Evolutionary conservation across 2,329 filamentous ascomycete species (phyloP), one percentile per base, ranked within the genome.

Genomic region (Epichloe elymi): DNA sequence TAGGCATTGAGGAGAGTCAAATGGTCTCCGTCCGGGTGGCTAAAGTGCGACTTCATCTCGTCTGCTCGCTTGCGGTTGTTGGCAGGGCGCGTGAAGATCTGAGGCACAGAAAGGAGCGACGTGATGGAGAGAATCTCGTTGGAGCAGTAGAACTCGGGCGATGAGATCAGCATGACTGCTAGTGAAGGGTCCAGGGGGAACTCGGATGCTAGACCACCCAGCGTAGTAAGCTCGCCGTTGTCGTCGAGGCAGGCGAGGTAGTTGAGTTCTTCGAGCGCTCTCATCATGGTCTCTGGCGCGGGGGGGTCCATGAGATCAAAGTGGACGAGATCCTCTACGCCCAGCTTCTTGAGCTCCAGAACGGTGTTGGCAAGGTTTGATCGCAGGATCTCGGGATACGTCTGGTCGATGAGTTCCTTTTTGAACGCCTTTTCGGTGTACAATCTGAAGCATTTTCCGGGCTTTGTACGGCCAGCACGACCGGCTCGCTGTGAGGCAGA

Each of bases 241-340:
- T 98, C 93, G 62, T 98, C 90, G 5, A 98, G 79, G 67, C 93
- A 97, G 14, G 91, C 89, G 15, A 98, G 78, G 66, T 96, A 98
- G 69, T 98, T 98, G 51, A 98, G 81, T 71, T 98, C 93, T 67
- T 98, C 93, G 20, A 98, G 74, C 3, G 93, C 93, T 58, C 94
- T 83, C 91, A 98, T 98, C 68, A 98, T 83, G 10, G 94, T 98
- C 71, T 98, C 94, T 0, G 93, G 94, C 1, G 94, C 91, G 0
- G 93, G 93, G 93, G 93, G 93, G 61, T 98, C 93, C 91, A 98
- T 97, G 46, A 98, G 77, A 65, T 98, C 94, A 63, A 98, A 98
- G 70, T 98, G 93, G 11, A 98, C 93, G 47, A 98, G 75, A 67
- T 98, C 93, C 59, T 95, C 83, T 30, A 98, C 83, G 43, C 93